These are phyloP conservation scores for Colletotrichum sp. DNA, from an alignment of 2,329 filamentous ascomycete species.

Conservation along the genomic window DNA sequence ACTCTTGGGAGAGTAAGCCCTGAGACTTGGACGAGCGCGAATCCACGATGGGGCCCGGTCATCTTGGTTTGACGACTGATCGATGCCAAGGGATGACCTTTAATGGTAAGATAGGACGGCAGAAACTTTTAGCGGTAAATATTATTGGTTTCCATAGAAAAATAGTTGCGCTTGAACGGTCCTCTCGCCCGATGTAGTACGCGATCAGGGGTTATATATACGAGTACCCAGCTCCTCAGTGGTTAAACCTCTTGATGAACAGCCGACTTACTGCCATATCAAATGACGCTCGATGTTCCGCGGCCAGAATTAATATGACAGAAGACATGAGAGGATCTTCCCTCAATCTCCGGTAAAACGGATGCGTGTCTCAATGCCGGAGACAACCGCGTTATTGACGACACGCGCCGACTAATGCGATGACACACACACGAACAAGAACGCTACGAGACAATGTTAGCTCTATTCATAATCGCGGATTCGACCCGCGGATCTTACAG, in stretches of 20 bases:
- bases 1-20: background rate
- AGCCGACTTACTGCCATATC: background rate
- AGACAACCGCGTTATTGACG: background rate
- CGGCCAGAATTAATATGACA: too few species aligned
- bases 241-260: background rate
- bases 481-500: background rate
- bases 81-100: background rate
- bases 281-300: background rate
- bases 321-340: background rate
- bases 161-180: background rate
- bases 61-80: background rate
- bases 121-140: too few species aligned
- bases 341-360: background rate
- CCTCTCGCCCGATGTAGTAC: background rate
- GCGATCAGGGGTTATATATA: too few species aligned
- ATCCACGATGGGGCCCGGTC: background rate
- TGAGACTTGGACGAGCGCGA: background rate
- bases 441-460: background rate
- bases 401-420: background rate
- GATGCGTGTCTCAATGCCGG: background rate
- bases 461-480: background rate
- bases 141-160: background rate
- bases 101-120: too few species aligned
- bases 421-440: background rate
- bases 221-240: background rate